Evolutionary conservation across 345 rosid genomes (phyloP), one percentile per base, ranked within the genome.

Genomic region (Gynandropsis gynandra): DNA sequence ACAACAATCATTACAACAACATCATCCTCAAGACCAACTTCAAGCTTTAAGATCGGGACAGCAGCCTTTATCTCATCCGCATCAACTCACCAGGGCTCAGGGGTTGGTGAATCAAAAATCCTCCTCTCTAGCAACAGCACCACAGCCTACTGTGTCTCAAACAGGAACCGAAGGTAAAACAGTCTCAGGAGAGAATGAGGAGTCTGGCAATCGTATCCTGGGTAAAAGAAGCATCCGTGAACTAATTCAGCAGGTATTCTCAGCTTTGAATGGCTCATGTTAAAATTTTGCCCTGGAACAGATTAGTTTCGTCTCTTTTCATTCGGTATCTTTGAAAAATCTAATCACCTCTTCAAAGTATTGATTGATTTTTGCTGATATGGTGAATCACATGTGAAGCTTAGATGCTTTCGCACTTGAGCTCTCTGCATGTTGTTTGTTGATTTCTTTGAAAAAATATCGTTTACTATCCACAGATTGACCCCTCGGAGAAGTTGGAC

Each of bases 191-290:
- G 95, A 85, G 61, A 74, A 24, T 61, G 85, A 84, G 12, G 81
- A 74, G 52, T 58, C 75, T 66, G 74, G 81, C 48, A 71, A 63
- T 59, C 74, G 85, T 63, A 72, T 92, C 56, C 77, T 92, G 52
- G 72, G 81, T 46, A 92, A 92, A 80, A 75, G 98, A 76, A 87
- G 82, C 67, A 85, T 92, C 68, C 80, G 75, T 52, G 93, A 92
- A 62, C 73, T 87, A 52, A 78, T 87, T 63, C 74, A 71, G 68
- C 98, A 92, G 96, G 96, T 86, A 62, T 64, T 58, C 54, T 39
- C 50, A 39, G 47, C 39, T 39, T 38, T 52, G 39, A 37, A 49
- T 34, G 44, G 12, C 10, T 27, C 31, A 44, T 21, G 43, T 37
- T 43, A 42, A 58, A 37, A 37, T 31, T 51, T 58, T 47, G 46